Conservation (phyloP, 2,329 filamentous ascomycete species). For the Didymella keratinophila region DNA sequence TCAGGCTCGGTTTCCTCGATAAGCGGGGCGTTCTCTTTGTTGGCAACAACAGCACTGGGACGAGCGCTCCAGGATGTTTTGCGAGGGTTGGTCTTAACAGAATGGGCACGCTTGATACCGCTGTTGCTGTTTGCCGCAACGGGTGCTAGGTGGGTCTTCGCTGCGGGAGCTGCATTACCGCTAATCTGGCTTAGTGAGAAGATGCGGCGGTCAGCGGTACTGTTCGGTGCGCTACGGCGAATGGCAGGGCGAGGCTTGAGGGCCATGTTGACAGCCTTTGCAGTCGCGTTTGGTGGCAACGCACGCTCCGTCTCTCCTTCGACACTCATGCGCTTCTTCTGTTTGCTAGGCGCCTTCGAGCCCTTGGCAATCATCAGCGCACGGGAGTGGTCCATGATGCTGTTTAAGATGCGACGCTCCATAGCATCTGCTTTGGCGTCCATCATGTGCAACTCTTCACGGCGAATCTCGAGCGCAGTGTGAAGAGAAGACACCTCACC, state of each 20-base stretch:
- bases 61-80: constrained; percentile 49
- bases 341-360: constrained; percentile 47
- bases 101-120: constrained; percentile 62
- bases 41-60: constrained; percentile 40
- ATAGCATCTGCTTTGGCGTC: constrained; percentile 86
- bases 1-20: constrained; percentile 55
- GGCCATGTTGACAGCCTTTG: constrained; percentile 54
- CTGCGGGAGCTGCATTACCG: constrained; percentile 68
- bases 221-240: constrained; percentile 49
- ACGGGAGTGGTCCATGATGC: constrained; percentile 94
- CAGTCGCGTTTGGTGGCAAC: constrained; percentile 44
- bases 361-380: constrained; percentile 81
- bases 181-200: constrained; percentile 90
- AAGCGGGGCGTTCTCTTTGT: constrained; percentile 59
- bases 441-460: constrained; percentile 91
- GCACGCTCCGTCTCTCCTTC: constrained; percentile 47
- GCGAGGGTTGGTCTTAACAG: constrained; percentile 50
- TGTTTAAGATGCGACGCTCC: constrained; percentile 91
- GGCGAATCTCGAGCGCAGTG: constrained; percentile 85
- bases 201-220: constrained; percentile 71
- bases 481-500: constrained; percentile 91
- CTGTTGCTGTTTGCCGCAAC: constrained; percentile 46
- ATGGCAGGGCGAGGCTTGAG: constrained; percentile 58
- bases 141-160: constrained; percentile 48
- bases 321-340: constrained; percentile 44